These are phyloP conservation scores for Pseudogymnoascus sp. DNA, from an alignment of 2,329 filamentous ascomycete genomes.

Conservation along the genomic window DNA sequence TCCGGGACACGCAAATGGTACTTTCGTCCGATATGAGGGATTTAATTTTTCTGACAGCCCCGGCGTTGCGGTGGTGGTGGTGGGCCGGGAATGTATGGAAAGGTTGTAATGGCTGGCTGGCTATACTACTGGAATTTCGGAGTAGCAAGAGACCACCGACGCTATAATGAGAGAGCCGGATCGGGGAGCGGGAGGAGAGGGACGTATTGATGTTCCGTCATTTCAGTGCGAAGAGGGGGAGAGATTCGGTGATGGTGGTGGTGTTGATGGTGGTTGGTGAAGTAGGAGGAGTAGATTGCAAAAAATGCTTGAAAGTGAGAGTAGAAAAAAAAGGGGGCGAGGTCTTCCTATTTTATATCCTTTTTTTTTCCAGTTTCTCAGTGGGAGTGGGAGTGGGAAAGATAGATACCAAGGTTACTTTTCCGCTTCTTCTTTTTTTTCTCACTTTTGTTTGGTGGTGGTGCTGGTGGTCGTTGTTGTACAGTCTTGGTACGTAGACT, in stretches of 20 bases:
- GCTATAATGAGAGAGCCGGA: background rate
- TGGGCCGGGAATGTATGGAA: background rate
- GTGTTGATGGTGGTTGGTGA: background rate
- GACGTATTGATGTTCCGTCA: background rate
- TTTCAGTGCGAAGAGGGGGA: background rate
- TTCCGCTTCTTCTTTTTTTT: background rate
- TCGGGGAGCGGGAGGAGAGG: background rate
- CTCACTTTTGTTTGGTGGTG: background rate
- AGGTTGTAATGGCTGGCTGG: too few species aligned
- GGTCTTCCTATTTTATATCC: background rate
- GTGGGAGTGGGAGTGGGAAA: too few species aligned
- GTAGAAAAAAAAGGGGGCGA: background rate
- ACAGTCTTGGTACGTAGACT: background rate
- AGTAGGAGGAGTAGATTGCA: background rate
- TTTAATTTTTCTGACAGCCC: background rate
- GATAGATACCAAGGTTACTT: background rate
- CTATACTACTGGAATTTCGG: background rate
- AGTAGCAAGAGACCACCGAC: background rate
- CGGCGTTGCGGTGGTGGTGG: background rate
- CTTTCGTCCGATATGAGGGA: background rate
- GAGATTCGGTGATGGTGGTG: too few species aligned
- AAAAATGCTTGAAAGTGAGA: background rate
- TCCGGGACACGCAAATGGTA: background rate
- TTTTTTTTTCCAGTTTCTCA: background rate
- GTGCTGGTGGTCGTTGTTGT: background rate